Evolutionary conservation across 768 basidiomycete species (phyloP).

Genomic region (Panaeolus cyanescens): DNA sequence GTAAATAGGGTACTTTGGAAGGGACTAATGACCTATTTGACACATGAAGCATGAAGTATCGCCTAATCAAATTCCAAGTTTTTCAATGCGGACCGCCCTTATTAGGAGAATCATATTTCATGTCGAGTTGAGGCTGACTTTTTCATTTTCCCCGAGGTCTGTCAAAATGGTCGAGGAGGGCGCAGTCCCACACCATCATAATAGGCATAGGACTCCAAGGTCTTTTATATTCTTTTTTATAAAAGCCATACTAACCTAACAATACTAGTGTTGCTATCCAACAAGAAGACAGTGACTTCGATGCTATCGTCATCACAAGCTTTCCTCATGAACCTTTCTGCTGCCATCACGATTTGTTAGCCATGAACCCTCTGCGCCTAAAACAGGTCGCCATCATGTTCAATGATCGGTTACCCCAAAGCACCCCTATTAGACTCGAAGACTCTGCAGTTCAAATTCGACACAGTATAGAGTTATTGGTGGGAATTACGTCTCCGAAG

Average conservation of each 20-base stretch:
- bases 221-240: neutral
- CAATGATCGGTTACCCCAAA: constrained; percentile 57
- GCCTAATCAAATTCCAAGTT: neutral
- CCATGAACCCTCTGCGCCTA: constrained; percentile 60
- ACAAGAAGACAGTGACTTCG: constrained; percentile 53
- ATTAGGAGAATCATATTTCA: neutral
- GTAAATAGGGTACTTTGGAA: neutral
- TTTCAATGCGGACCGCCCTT: too few species aligned
- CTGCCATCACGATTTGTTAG: constrained; percentile 72
- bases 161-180: neutral
- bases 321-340: constrained; percentile 64
- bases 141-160: neutral
- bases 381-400: constrained; percentile 52
- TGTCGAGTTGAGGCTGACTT: neutral
- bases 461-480: constrained; percentile 56
- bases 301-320: constrained; percentile 64
- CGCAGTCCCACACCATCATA: neutral
- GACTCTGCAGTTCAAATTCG: constrained; percentile 46
- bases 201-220: neutral
- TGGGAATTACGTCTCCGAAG: constrained; percentile 49
- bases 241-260: neutral
- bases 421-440: constrained; percentile 34
- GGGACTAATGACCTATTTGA: neutral
- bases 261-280: constrained; percentile 52
- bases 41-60: neutral